Evolutionary conservation across 2,329 filamentous ascomycete species (phyloP), one percentile per base, ranked within the genome.

Genomic region (Epicoccum nigrum): DNA sequence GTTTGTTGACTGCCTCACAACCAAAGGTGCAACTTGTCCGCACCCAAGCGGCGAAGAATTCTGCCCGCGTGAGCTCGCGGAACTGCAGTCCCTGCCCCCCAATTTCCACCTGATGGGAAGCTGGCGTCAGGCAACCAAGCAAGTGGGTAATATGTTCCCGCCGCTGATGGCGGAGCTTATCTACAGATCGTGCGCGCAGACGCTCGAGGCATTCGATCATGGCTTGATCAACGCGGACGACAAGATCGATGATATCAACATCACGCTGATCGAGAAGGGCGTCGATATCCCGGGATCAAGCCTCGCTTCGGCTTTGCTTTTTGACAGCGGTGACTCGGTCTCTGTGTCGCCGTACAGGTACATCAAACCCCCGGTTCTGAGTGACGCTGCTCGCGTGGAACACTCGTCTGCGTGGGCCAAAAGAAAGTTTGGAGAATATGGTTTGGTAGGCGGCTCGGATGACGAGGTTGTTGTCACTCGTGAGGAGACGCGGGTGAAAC

Each of bases 211-310:
- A 0, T 71, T 61, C 11, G 63, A 70, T 12, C 7, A 62, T 2
- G 65, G 65, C 0, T 21, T 64, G 3, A 64, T 71, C 15, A 42
- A 37, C 13, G 55, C 60, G 0, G 65, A 69, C 19, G 65, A 70
- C 2, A 55, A 65, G 0, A 34, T 69, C 0, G 11, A 37, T 0
- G 59, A 70, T 32, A n/a, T n/a, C n/a, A n/a, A n/a, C n/a, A n/a
- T n/a, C n/a, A n/a, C n/a, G n/a, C n/a, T n/a, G n/a, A n/a, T n/a
- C n/a, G n/a, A n/a, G n/a, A n/a, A n/a, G n/a, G n/a, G n/a, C n/a
- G n/a, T n/a, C n/a, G n/a, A n/a, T n/a, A n/a, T n/a, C n/a, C n/a
- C n/a, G n/a, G n/a, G n/a, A n/a, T n/a, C n/a, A n/a, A n/a, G n/a
- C n/a, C n/a, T n/a, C n/a, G n/a, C n/a, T n/a, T n/a, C n/a, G n/a